phyloP scores from a whole-genome alignment of 345 rosid species.

The Rhodamnia rubescens region DNA sequence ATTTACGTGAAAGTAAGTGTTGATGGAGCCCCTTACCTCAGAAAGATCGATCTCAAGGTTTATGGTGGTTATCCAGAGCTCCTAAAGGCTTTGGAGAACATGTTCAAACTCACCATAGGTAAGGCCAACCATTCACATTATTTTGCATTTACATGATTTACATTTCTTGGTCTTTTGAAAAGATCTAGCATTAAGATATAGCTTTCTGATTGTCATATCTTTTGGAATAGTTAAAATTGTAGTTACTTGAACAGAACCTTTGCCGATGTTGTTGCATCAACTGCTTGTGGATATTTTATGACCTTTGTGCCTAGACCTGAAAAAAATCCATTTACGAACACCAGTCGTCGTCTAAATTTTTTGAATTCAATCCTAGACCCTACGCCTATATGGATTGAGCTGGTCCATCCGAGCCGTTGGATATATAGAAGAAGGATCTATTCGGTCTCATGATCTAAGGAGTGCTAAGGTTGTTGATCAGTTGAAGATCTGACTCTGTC shows the following conservation, averaged over 20 bases:
- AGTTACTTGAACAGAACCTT: background rate
- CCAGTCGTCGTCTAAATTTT: background rate
- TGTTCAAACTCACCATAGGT: constrained; percentile 68
- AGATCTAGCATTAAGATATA: background rate
- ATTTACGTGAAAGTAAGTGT: constrained; percentile 72
- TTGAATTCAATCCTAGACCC: background rate
- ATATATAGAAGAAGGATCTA: background rate
- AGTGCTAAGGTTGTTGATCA: background rate
- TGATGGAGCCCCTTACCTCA: constrained; percentile 81
- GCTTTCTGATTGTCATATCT: background rate
- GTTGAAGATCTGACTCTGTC: background rate
- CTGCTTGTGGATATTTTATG: background rate
- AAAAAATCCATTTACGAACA: background rate
- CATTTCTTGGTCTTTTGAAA: background rate
- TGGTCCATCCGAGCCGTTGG: background rate
- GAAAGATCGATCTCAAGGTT: constrained; percentile 62
- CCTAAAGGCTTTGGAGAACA: constrained; percentile 49
- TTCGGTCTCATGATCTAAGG: background rate
- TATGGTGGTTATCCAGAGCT: constrained; percentile 46
- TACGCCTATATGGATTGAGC: background rate
- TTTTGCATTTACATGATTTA: background rate
- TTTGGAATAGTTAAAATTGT: background rate
- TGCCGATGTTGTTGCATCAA: background rate
- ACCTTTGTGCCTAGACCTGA: background rate
- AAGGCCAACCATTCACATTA: background rate